Evolutionary conservation across 2,329 filamentous ascomycete genomes (phyloP), one percentile per base, ranked within the genome.

Genomic region (Fusarium albidum): DNA sequence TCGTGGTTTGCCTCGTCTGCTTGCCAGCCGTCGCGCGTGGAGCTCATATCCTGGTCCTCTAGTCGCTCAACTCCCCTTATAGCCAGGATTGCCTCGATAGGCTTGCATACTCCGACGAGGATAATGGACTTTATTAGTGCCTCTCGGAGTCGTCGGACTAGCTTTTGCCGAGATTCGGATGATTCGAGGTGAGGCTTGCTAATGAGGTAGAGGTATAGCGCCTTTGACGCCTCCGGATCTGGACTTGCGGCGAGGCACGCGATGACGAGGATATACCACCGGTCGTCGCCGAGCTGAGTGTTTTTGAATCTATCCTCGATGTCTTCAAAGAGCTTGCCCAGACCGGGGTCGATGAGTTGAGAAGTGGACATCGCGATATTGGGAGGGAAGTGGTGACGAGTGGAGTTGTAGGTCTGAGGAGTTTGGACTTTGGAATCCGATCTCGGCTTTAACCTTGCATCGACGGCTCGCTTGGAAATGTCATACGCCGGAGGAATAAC

Each of bases 41-140:
- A 74, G 5, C 72, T 77, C 49, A 76, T 82, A 60, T 88, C 85
- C 44, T 77, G 80, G 61, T 88, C 85, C 65, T 86, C 83, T 1
- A 67, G 60, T 6, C 59, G 58, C 59, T 85, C 82, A 9, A 82
- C 66, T 13, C 75, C 72, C 50, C 71, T 74, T 46, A 87, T 85
- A n/a, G 78, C 74, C 8, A 86, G 73, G 35, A 87, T 80, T 2
- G 83, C 79, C 61, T 87, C 84, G 5, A 88, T 69, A 8, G 84
- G 83, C 64, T 86, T 87, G 68, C 82, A 85, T 1, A 88, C 82
- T 1, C 86, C 86, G 13, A 86, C 77, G 3, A 88, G 73, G 11
- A 75, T 73, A 10, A 84, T 75, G n/a, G 77, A 71, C 69, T 88
- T 87, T 52, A 89, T 69, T 11, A 88, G 72, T 0, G 78, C 79